Evolutionary conservation across 2,329 filamentous ascomycete genomes (phyloP), one percentile per base, ranked within the genome.

Genomic region (Bisporella sp.): DNA sequence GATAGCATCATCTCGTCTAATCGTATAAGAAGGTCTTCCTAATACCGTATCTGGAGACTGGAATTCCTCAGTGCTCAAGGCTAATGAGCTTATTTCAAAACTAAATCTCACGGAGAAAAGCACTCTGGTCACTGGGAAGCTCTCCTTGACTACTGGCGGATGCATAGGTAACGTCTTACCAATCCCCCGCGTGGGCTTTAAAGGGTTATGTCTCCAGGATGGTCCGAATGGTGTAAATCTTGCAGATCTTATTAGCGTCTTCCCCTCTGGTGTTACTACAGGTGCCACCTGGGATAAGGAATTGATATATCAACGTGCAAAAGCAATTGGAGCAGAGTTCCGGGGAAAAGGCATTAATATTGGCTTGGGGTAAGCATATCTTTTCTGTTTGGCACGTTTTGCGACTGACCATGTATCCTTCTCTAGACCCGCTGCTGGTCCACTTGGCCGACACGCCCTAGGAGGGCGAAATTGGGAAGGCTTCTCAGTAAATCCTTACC

Each of bases 331-430:
- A 1, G 71, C 75, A 49, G 89, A 95, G 66, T 87, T 88, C 64
- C 79, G 75, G 55, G 79, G 69, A 39, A 95, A 95, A 66, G 89
- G 89, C 43, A 79, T 89, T 30, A 86, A 95, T 63, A 76, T 93
- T 11, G 77, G 85, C 50, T 74, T 95, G 5, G 89, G 71, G 2
- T 58, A n/a, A 21, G 37, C 33, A 7, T 7, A 11, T 28, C 6
- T 37, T 30, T 4, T 8, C n/a, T 30, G 35, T 37, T 4, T 40
- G 7, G n/a, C n/a, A n/a, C n/a, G n/a, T 42, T 42, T 8, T 7
- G 28, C 37, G 11, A 7, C n/a, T n/a, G n/a, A n/a, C n/a, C n/a
- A 12, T 42, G 46, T 31, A 51, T 31, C 32, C 5, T 11, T 3
- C 31, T 30, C 28, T 21, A 57, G 72, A 5, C 59, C 57, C 29